A percentile compares a stretch with the other conserved stretches of the same genome.
Evolutionary conservation across 805 yeast genomes (phyloP).

Genomic region (Schwanniomyces occidentalis): DNA sequence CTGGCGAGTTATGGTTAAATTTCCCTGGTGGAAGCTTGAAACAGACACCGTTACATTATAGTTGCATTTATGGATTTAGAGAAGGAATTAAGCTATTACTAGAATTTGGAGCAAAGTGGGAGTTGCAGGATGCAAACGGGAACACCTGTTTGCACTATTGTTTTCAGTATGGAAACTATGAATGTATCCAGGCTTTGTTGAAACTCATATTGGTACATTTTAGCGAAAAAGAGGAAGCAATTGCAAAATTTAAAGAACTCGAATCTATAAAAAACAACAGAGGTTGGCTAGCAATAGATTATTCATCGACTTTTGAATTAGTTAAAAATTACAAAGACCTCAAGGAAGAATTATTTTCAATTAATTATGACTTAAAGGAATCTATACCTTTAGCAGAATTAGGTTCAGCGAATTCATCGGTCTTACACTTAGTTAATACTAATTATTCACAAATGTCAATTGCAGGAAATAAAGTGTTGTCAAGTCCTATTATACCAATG

Average conservation of each 20-base stretch:
- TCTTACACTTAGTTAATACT: slow-evolving; percentile 8
- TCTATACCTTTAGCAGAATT: slow-evolving; percentile 7
- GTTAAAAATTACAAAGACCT: slow-evolving; percentile 23
- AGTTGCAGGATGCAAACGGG: slow-evolving; percentile 27
- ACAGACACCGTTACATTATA: slow-evolving; percentile 40
- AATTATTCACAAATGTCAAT: slow-evolving; percentile 12
- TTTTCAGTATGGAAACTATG: slow-evolving; percentile 35
- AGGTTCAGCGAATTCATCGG: slow-evolving; percentile 9
- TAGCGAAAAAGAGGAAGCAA: slow-evolving; percentile 12
- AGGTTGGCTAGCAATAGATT: slow-evolving; percentile 36
- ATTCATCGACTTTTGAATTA: slow-evolving; percentile 30
- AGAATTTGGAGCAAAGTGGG: slow-evolving; percentile 43
- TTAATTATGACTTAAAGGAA: slow-evolving; percentile 10
- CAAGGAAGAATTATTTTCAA: slow-evolving; percentile 19
- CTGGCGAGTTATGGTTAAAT: slow-evolving; percentile 38
- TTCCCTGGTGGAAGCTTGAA: slow-evolving; percentile 29
- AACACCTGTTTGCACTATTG: slow-evolving; percentile 41
- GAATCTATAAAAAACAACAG: slow-evolving; percentile 23
- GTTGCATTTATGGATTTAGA: slow-evolving; percentile 34
- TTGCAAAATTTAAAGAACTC: slow-evolving; percentile 17
- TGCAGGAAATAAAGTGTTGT: slow-evolving; percentile 23
- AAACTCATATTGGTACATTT: slow-evolving; percentile 11
- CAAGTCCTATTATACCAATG: slow-evolving; percentile 34
- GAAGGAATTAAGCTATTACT: slow-evolving; percentile 40
- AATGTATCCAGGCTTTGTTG: slow-evolving; percentile 30